A percentile compares a stretch with the other conserved stretches of the same genome.
Evolutionary conservation across 2,329 filamentous ascomycete genomes (phyloP).

Genomic region (Sclerotiophoma versabilis): DNA sequence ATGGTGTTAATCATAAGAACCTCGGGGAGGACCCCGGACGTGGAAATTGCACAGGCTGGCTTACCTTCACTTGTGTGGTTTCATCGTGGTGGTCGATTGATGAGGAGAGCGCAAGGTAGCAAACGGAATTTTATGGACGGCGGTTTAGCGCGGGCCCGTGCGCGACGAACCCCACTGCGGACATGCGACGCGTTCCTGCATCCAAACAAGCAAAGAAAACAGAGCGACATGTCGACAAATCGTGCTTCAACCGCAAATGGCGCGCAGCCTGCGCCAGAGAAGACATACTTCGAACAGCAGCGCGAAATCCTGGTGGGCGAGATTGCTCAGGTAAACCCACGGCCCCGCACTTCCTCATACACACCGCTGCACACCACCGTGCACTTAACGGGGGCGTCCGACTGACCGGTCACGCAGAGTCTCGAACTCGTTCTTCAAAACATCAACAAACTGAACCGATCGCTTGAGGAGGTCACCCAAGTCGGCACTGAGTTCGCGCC

Average conservation of each 20-base stretch:
- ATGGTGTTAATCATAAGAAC: slow-evolving; percentile 68
- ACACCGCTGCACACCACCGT: slow-evolving; percentile 42
- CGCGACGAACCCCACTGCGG: slow-evolving; percentile 4
- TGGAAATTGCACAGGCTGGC: slow-evolving; percentile 17
- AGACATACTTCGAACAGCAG: slow-evolving; percentile 76
- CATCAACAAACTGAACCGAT: slow-evolving; percentile 93
- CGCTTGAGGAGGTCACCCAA: slow-evolving; percentile 86
- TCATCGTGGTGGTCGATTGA: slow-evolving; percentile 39
- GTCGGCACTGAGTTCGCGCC: slow-evolving; percentile 98
- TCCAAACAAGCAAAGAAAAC: slow-evolving; percentile 17
- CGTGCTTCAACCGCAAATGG: slow-evolving; percentile 31
- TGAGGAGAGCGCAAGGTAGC: slow-evolving; percentile 17
- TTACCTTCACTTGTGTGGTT: slow-evolving; percentile 48
- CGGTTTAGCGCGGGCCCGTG: slow-evolving; percentile 23
- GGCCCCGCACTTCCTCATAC: slow-evolving; percentile 11
- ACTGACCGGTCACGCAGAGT: slow-evolving; percentile 52
- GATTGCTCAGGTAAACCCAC: slow-evolving; percentile 69
- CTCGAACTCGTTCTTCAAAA: slow-evolving; percentile 93
- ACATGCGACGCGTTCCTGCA: slow-evolving; percentile 16
- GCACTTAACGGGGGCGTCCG: neutral
- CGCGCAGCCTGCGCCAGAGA: slow-evolving; percentile 25
- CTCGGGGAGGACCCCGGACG: slow-evolving; percentile 9
- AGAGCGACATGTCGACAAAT: slow-evolving; percentile 32
- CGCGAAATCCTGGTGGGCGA: slow-evolving; percentile 74
- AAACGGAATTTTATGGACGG: slow-evolving; percentile 26